Base-by-base conservation (phyloP, 2,329 filamentous ascomycete species). In the Pleoardoris graminearum region DNA sequence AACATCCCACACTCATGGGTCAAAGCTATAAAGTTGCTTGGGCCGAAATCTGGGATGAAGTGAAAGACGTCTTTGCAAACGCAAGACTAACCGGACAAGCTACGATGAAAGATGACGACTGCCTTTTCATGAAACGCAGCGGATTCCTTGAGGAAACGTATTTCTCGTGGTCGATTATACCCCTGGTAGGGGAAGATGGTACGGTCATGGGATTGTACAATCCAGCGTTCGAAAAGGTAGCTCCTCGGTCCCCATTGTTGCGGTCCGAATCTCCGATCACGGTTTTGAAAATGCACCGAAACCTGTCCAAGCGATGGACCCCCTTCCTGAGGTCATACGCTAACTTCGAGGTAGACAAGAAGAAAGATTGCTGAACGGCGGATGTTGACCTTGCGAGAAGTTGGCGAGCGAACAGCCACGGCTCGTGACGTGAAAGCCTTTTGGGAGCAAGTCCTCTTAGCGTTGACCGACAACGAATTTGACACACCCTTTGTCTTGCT, bases 61-160 rank as follows among this genome's bases (percentile, higher is more conserved):
- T 93, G 10, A 80, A 85, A 57, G 85, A 85, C 2, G 80, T 89
- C 0, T 89, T 94, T 58, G 77, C 81, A 16, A 84, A 78, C 54
- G 90, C 89, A 0, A 83, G 81, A 70, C 73, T 82, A 33, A 87
- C 85, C 4, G 90, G 89, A 0, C 86, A 91, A 73, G 87, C 89
- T 0, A 91, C 86, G 0, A 90, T 92, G 87, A 93, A 91, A 70
- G 86, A 92, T 59, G 90, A 94, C 62, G 88, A 93, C 57, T 85
- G 84, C 51, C 77, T 93, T 1, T 91, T 91, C 63, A 81, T 94
- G 27, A 78, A 81, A 41, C 83, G 90, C 7, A 83, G 84, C 57
- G 83, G 85, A 1, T 90, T 83, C 55, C 73, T 90, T 1, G 89
- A 95, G 70, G 90, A 94, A 67, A 85, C 88, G 0, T 93, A 89